phyloP scores from a whole-genome alignment of 208 protist genomes.

The Leishmania martiniquensis region DNA sequence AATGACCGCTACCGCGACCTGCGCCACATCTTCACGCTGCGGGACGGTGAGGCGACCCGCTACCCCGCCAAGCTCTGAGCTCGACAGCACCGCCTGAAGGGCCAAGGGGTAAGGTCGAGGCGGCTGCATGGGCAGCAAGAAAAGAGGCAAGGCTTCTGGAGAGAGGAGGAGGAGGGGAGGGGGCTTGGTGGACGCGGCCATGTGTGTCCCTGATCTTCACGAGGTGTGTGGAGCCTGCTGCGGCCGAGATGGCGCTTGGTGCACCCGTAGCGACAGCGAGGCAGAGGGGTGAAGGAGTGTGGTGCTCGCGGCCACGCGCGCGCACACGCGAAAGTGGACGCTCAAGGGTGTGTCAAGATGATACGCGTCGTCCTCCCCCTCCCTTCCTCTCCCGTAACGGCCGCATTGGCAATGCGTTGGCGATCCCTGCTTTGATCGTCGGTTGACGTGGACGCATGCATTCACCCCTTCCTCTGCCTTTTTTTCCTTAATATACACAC shows the following conservation, averaged over 20 bases:
- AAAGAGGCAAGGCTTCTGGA: no score
- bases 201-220: background rate
- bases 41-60: constrained; percentile 56
- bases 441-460: background rate
- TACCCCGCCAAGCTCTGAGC: constrained; percentile 64
- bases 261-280: background rate
- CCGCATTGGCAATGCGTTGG: no score
- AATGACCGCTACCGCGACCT: constrained; percentile 86
- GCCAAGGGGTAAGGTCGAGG: background rate
- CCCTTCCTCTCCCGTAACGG: background rate
- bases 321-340: background rate
- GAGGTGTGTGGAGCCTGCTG: background rate
- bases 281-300: background rate
- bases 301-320: background rate
- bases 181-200: background rate
- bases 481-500: no score
- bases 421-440: background rate
- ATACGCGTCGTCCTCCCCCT: no score
- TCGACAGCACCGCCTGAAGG: background rate
- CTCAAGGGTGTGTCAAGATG: background rate
- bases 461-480: no score
- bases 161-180: background rate
- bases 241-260: background rate
- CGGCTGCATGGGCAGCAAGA: background rate
- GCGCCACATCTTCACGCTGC: constrained; percentile 81